Evolutionary conservation across 1,284 basidiomycete genomes (phyloP), one percentile per base, ranked within the genome.

Genomic region (Malassezia equina): DNA sequence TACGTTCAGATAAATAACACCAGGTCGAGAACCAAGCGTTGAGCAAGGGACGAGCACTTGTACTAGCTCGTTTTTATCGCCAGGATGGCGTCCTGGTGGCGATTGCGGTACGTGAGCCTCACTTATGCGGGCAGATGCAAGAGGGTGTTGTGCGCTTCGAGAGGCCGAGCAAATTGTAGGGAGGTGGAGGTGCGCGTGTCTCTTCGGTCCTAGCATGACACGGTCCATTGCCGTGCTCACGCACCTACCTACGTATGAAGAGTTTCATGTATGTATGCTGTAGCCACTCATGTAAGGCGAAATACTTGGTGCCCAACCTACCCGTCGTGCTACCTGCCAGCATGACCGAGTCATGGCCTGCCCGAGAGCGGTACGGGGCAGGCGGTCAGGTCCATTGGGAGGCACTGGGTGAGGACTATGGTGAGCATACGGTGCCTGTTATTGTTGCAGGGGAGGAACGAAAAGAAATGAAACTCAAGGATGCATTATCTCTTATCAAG

Each of bases 1-100:
- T 66, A 53, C 52, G 60, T 63, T 23, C 31, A 7, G 27, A 34
- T 19, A 8, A 49, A 7, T 33, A 7, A 27, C 19, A n/a, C 6
- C 52, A 67, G 62, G 65, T 71, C 61, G 70, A 74, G 53, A 64
- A 66, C 7, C 71, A 74, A 55, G 70, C 67, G 1, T 59, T 60
- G 7, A 60, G 55, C 7, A 64, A 70, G 42, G 71, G 71, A 1
- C 59, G 71, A 12, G 70, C 70, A 17, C 60, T 74, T 5, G 63
- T 63, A 7, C 31, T 69, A 5, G 70, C 65, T 3, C 53, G 71
- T 4, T 59, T 73, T 23, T 74, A 74, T 52, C 50, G 63, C 15
- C 43, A 59, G 21, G 69, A 71, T 25, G 71, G 71, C 15, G 65
- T 66, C 1, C 57, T 74, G 1, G 63, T 73, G 2, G 71, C 71